Evolutionary conservation across 2,329 filamentous ascomycete species (phyloP).

Genomic region (Venturia pyrina): DNA sequence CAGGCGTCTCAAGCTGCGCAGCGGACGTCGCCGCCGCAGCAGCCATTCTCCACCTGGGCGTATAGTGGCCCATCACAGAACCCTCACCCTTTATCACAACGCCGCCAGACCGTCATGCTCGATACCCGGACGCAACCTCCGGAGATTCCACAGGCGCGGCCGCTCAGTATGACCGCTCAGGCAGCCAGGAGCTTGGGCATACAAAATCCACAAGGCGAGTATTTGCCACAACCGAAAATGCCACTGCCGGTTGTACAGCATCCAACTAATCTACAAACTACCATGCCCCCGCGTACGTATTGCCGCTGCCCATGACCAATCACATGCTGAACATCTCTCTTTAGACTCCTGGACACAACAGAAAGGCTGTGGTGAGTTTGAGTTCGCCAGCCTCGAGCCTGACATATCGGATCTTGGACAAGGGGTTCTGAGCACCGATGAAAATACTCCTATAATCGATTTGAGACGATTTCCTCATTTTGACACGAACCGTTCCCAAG

Average conservation of each 20-base stretch:
- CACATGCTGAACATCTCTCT: not conserved
- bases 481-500: conserved; percentile 22
- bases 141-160: conserved; percentile 5
- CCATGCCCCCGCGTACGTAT: conserved; percentile 4
- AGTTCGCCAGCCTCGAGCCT: conserved; percentile 28
- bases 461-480: conserved; percentile 25
- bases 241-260: conserved; percentile 9
- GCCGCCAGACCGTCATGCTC: conserved; percentile 7
- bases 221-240: conserved; percentile 11
- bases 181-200: not conserved
- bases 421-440: conserved; percentile 27
- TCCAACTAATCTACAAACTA: conserved; percentile 6
- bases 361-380: conserved; percentile 28
- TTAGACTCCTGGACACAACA: conserved; percentile 27
- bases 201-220: conserved; percentile 12
- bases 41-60: conserved; percentile 9
- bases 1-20: conserved; percentile 17
- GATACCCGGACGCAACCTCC: conserved; percentile 3
- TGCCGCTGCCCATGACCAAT: not conserved
- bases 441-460: conserved; percentile 32
- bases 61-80: not conserved
- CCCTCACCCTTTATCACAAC: not conserved
- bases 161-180: conserved; percentile 7
- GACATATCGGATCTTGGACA: conserved; percentile 28
- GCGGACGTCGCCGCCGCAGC: not conserved